Conservation (phyloP, 23 red algal species). For the Agarophyton chilense region DNA sequence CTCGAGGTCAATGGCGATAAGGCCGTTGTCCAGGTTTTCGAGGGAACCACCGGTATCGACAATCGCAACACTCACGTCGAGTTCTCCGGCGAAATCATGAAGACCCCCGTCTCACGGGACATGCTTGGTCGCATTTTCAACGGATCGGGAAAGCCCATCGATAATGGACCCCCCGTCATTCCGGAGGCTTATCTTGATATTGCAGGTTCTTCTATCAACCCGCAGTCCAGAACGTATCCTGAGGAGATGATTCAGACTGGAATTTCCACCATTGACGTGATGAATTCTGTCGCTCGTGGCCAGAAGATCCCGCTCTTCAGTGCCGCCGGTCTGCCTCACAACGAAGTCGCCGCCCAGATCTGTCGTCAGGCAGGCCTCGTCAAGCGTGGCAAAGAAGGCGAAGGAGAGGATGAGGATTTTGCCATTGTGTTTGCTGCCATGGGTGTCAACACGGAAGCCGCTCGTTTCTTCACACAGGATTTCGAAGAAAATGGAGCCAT, state of each 20-base stretch:
- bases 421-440: conserved; percentile 99
- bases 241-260: conserved; percentile 99
- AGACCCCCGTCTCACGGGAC: conserved; percentile 90
- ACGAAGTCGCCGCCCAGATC: conserved; percentile 98
- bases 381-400: conserved; percentile 10
- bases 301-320: conserved; percentile 99
- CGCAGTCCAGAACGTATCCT: conserved; percentile 90
- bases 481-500: conserved; percentile 99
- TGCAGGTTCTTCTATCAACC: conserved; percentile 91
- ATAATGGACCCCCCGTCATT: conserved; percentile 89
- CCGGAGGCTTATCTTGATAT: conserved; percentile 95
- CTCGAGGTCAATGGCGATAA: conserved; percentile 96
- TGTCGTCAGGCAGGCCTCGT: conserved; percentile 94
- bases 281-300: conserved; percentile 96
- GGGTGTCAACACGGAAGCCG: conserved; percentile 98
- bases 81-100: conserved; percentile 96
- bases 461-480: conserved; percentile 96
- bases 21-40: conserved; percentile 98
- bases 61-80: conserved; percentile 85
- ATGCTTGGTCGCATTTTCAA: conserved; percentile 99
- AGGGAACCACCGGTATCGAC: conserved; percentile 98
- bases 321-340: conserved; percentile 91
- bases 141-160: conserved; percentile 97
- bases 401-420: conserved; percentile 72
- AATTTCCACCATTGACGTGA: conserved; percentile 99